Evolutionary conservation across 2,329 filamentous ascomycete species (phyloP).

Genomic region (Scytalidium lignicola): DNA sequence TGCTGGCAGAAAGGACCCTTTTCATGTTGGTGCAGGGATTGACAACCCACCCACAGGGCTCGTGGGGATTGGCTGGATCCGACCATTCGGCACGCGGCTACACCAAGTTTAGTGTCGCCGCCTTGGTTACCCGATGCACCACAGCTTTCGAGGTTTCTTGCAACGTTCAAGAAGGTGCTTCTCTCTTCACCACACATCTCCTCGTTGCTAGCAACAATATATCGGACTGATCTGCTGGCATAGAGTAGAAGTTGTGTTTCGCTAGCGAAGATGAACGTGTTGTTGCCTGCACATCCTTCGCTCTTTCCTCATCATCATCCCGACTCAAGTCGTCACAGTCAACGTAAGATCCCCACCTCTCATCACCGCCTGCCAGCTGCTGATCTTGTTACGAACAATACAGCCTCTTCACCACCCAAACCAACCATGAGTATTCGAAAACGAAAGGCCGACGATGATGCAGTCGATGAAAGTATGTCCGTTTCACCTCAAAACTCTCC

Average conservation of each 20-base stretch:
- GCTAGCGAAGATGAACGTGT: slow-evolving; percentile 52
- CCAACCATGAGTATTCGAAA: slow-evolving; percentile 54
- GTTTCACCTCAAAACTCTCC: slow-evolving; percentile 83
- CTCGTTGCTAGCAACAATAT: neutral
- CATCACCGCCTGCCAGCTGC: slow-evolving; percentile 37
- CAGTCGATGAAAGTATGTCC: slow-evolving; percentile 78
- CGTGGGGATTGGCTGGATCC: neutral
- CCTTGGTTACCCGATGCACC: neutral
- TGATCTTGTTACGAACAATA: slow-evolving; percentile 10
- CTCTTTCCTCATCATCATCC: slow-evolving; percentile 56
- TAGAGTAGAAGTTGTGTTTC: neutral
- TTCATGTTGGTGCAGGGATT: neutral
- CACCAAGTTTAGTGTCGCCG: neutral
- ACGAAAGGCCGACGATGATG: slow-evolving; percentile 80
- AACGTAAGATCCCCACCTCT: slow-evolving; percentile 36
- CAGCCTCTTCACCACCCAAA: slow-evolving; percentile 39
- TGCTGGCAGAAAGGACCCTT: neutral
- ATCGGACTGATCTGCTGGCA: neutral
- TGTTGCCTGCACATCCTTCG: slow-evolving; percentile 52
- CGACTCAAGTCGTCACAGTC: slow-evolving; percentile 46
- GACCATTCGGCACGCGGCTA: neutral
- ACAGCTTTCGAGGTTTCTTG: neutral
- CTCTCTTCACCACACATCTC: neutral
- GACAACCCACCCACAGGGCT: neutral
- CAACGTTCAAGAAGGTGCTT: neutral